Conservation (phyloP, 2,329 filamentous ascomycete species). For the Magnaporthales sp. region DNA sequence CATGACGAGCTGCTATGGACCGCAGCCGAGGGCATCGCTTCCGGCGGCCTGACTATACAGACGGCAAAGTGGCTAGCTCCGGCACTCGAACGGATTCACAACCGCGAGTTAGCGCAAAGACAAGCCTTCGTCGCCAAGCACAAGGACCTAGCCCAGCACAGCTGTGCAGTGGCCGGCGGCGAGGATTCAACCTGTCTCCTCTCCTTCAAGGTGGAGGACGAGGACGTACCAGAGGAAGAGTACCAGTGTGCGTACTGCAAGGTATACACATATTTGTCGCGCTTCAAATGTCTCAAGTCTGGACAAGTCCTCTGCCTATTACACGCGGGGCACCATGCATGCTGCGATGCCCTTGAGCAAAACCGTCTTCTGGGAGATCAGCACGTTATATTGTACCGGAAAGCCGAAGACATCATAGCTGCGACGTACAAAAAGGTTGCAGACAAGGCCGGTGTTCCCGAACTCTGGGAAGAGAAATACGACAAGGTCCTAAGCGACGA, state of each 20-base stretch:
- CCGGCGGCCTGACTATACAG: conserved; percentile 59
- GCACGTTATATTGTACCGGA: conserved; percentile 71
- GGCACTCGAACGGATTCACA: conserved; percentile 69
- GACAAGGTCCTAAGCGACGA: conserved; percentile 77
- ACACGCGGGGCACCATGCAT: conserved; percentile 73
- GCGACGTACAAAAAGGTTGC: conserved; percentile 64
- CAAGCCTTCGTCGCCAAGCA: conserved; percentile 61
- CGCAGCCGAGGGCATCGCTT: conserved; percentile 70
- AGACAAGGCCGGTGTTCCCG: conserved; percentile 79
- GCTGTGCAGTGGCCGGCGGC: conserved; percentile 41
- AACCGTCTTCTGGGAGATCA: conserved; percentile 61
- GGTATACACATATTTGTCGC: conserved; percentile 80
- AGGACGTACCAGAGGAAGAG: conserved; percentile 80
- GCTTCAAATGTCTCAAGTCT: conserved; percentile 75
- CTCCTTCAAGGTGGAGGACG: conserved; percentile 56
- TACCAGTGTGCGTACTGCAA: conserved; percentile 92
- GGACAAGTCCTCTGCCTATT: conserved; percentile 75
- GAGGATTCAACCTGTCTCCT: conserved; percentile 48
- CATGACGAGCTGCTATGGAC: conserved; percentile 93
- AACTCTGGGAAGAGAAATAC: conserved; percentile 85
- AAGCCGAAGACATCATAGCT: conserved; percentile 61
- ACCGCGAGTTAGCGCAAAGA: conserved; percentile 63
- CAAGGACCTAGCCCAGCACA: conserved; percentile 42
- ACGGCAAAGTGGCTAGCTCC: conserved; percentile 94
- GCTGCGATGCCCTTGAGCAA: conserved; percentile 61